phyloP scores from a whole-genome alignment of 805 yeast genomes.

The Teunomyces stri region DNA sequence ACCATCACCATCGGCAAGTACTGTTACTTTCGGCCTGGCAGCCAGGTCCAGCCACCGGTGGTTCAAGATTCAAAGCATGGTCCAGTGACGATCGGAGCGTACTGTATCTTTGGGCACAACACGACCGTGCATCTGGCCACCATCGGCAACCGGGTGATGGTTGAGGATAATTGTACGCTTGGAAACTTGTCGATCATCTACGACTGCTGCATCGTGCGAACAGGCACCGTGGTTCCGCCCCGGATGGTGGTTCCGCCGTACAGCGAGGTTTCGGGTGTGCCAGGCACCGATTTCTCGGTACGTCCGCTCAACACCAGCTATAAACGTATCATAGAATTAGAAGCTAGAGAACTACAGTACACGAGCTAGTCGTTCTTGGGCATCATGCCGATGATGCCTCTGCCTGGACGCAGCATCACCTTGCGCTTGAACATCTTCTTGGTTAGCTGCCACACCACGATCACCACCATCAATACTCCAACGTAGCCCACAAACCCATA shows the following conservation, averaged over 20 bases:
- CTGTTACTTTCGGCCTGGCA: constrained; percentile 34
- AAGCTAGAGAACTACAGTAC: constrained; percentile 26
- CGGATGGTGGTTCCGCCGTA: constrained; percentile 51
- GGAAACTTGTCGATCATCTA: constrained; percentile 39
- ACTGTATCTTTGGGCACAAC: constrained; percentile 39
- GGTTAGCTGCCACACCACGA: constrained; percentile 5
- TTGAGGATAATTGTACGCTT: constrained; percentile 43
- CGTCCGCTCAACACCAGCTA: constrained; percentile 28
- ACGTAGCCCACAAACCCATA: constrained; percentile 46
- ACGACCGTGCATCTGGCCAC: constrained; percentile 32
- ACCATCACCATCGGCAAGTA: constrained; percentile 46
- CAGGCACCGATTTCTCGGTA: constrained; percentile 31
- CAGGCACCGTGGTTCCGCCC: constrained; percentile 41
- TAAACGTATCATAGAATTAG: constrained; percentile 35
- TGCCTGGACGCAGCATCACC: not conserved
- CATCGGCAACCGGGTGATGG: constrained; percentile 49
- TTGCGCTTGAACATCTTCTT: not conserved
- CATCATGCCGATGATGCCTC: constrained; percentile 8
- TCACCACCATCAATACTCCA: constrained; percentile 13
- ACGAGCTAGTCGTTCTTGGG: constrained; percentile 7
- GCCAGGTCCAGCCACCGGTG: constrained; percentile 30
- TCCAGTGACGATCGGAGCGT: constrained; percentile 46
- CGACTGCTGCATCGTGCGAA: constrained; percentile 51
- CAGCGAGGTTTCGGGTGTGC: constrained; percentile 42
- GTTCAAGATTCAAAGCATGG: constrained; percentile 14